Percentiles rank a stretch among this genome's conserved stretches.
Evolutionary conservation across 2,329 filamentous ascomycete genomes (phyloP).

Genomic region (Corynespora cassiicola): DNA sequence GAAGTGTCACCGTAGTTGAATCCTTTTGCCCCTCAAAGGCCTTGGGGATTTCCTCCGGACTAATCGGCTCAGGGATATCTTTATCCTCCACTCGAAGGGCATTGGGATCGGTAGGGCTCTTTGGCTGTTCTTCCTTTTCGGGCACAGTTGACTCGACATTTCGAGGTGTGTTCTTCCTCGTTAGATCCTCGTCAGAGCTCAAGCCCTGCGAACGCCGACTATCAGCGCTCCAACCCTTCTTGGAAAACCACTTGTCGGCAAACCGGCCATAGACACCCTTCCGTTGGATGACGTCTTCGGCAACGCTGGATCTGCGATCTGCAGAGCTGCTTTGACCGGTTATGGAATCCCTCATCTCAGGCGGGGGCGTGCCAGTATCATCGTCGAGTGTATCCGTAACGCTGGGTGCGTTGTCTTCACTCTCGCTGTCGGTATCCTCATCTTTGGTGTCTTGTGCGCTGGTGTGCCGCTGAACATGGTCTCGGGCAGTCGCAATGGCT

Average conservation of each 20-base stretch:
- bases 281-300: conserved; percentile 84
- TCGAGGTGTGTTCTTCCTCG: conserved; percentile 40
- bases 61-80: conserved; percentile 25
- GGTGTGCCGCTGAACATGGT: conserved; percentile 48
- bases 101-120: conserved; percentile 24
- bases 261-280: conserved; percentile 88
- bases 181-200: conserved; percentile 58
- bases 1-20: conserved; percentile 52
- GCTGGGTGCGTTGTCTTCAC: conserved; percentile 41
- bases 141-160: conserved; percentile 38
- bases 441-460: conserved; percentile 24
- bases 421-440: conserved; percentile 38
- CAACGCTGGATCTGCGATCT: conserved; percentile 64
- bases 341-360: conserved; percentile 38
- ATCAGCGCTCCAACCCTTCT: conserved; percentile 78
- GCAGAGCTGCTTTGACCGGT: conserved; percentile 30
- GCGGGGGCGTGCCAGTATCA: conserved; percentile 37
- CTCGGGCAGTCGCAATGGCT: conserved; percentile 70
- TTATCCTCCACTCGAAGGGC: conserved; percentile 26
- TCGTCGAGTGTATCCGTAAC: conserved; percentile 46
- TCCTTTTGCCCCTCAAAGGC: conserved; percentile 39
- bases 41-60: conserved; percentile 43
- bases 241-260: conserved; percentile 89
- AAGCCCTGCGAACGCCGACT: conserved; percentile 74
- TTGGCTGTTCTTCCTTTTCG: conserved; percentile 27